Base-by-base conservation (phyloP, 306 rosid species). In the Lathyrus oleraceus region DNA sequence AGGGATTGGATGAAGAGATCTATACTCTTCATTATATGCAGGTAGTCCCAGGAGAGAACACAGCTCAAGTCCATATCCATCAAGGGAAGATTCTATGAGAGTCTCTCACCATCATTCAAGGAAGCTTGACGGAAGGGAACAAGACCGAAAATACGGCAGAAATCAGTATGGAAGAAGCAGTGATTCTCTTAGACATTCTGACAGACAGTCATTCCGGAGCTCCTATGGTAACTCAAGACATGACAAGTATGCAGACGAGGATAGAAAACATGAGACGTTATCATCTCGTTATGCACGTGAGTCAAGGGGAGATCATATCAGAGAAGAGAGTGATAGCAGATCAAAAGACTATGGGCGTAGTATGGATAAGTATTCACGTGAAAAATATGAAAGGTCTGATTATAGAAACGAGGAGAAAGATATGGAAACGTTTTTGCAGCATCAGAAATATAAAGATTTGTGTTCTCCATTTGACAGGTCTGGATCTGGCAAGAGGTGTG, bases 141-240 rank as follows among this genome's bases (percentile, higher is more conserved):
- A 78, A 63, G 87, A 78, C 30, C 87, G 78, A 77, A 87, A 86
- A 62, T 76, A 84, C 20, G 78, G 84, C 32, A 81, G 84, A 76
- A 78, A 67, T 67, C 81, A 70, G 58, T 47, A 77, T 82, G 84
- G 86, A 39, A 81, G 88, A 79, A 83, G 73, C 84, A 68, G 77
- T 75, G 95, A 87, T 75, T 83, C 87, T 75, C 71, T 76, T 68
- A 80, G 86, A 77, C 71, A 87, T 82, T 79, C 89, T 76, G 95
- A 86, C 78, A 68, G 84, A 54, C 91, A 80, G 67, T 81, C 82
- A 28, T 85, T 85, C 25, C 81, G 85, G 71, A 75, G 85, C 61
- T 91, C 81, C n/a, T 81, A 77, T 81, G 89, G 87, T 51, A 82
- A 78, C 83, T 79, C 81, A 68, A 81, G 87, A 83, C 86, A 81